Conservation (phyloP, 352 stramenopile species). For the Phytophthora podocarpi region DNA sequence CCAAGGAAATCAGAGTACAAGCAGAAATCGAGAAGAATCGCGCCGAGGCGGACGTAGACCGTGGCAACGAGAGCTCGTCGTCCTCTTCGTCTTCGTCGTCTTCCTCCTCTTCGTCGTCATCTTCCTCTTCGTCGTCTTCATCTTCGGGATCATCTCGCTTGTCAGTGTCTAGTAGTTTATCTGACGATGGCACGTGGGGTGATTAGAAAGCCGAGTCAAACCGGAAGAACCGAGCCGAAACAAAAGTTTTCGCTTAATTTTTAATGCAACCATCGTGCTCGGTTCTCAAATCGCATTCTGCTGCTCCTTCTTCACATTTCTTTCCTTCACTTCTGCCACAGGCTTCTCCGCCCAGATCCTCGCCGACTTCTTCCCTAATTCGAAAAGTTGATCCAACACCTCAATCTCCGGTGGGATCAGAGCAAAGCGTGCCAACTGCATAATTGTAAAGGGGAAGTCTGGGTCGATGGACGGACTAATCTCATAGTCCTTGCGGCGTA, state of each 20-base stretch:
- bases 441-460: constrained; percentile 61
- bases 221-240: background rate
- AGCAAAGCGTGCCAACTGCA: constrained; percentile 58
- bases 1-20: constrained; percentile 19
- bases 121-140: constrained; percentile 50
- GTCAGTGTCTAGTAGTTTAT: constrained; percentile 59
- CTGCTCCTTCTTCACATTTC: constrained; percentile 11
- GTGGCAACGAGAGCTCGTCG: constrained; percentile 56
- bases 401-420: constrained; percentile 59
- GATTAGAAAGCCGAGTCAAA: background rate
- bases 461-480: constrained; percentile 75
- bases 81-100: constrained; percentile 56
- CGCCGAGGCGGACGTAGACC: constrained; percentile 28
- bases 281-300: background rate
- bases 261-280: constrained; percentile 9
- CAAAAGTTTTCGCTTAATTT: constrained; percentile 16
- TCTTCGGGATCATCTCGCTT: constrained; percentile 44
- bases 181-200: constrained; percentile 35
- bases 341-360: constrained; percentile 53
- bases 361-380: constrained; percentile 55
- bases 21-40: constrained; percentile 33
- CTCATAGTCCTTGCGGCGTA: constrained; percentile 70
- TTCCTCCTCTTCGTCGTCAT: constrained; percentile 47
- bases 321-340: background rate
- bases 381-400: constrained; percentile 74